phyloP scores from a whole-genome alignment of 176 grass and related monocot species.

The Sorghum bicolor region DNA sequence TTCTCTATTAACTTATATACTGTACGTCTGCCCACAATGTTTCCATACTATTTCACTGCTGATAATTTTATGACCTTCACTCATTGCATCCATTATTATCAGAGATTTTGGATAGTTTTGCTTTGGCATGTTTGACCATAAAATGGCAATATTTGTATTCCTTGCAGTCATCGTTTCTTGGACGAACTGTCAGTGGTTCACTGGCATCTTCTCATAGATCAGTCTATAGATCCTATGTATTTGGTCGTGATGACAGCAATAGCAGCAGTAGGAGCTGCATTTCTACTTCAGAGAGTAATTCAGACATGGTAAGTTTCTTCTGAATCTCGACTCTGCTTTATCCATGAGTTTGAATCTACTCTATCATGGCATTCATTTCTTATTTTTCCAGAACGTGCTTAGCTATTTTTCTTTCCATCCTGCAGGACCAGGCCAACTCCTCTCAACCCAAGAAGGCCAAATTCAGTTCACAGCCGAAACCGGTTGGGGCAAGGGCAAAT shows the following conservation, averaged over 20 bases:
- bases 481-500: conserved; percentile 19
- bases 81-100: not conserved
- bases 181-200: conserved; percentile 56
- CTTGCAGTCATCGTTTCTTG: conserved; percentile 81
- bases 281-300: conserved; percentile 39
- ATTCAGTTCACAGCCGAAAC: conserved; percentile 65
- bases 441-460: conserved; percentile 56
- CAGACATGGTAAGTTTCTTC: conserved; percentile 44
- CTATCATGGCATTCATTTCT: not conserved
- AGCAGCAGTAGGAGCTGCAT: conserved; percentile 63
- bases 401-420: not conserved
- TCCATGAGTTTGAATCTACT: not conserved
- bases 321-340: not conserved
- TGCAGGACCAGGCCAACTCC: conserved; percentile 50
- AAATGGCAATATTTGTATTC: conserved; percentile 20
- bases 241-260: conserved; percentile 84
- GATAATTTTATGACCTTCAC: not conserved
- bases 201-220: conserved; percentile 63
- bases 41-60: not conserved
- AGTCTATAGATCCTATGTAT: conserved; percentile 60
- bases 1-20: not conserved
- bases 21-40: not conserved
- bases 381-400: not conserved
- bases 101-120: not conserved
- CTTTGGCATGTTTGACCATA: not conserved